Evolutionary conservation across 768 basidiomycete genomes (phyloP).

Genomic region (Candolleomyces eurysporus): DNA sequence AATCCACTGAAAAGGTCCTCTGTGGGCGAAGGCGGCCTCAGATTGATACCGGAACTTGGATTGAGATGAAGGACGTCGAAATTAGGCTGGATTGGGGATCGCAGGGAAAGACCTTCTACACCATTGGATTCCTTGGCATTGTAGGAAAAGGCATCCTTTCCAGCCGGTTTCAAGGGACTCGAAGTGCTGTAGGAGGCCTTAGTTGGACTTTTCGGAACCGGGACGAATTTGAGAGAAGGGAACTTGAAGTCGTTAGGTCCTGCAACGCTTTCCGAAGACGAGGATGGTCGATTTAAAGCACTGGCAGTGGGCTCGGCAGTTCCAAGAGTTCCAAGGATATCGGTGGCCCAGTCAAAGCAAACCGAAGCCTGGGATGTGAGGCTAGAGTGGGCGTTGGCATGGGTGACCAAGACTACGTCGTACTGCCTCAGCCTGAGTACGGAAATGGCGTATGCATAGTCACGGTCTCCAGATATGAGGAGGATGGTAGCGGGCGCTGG

Average conservation of each 20-base stretch:
- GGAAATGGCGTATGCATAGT: conserved; percentile 64
- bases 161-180: background rate
- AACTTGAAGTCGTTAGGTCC: background rate
- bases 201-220: background rate
- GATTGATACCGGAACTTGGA: too few species aligned
- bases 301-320: background rate
- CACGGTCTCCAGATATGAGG: conserved; percentile 65
- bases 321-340: conserved; percentile 32
- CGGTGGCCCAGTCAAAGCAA: conserved; percentile 43
- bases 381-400: conserved; percentile 37
- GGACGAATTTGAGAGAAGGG: background rate
- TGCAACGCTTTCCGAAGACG: background rate
- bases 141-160: background rate
- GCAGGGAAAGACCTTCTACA: too few species aligned
- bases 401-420: conserved; percentile 50
- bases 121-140: background rate
- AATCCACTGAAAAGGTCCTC: too few species aligned
- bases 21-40: too few species aligned
- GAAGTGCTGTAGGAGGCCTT: background rate
- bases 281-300: background rate
- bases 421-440: conserved; percentile 53
- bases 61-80: too few species aligned
- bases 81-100: too few species aligned
- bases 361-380: conserved; percentile 55
- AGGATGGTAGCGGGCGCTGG: conserved; percentile 47